Evolutionary conservation across 2,329 filamentous ascomycete genomes (phyloP).

Genomic region (Drechslera avenae): DNA sequence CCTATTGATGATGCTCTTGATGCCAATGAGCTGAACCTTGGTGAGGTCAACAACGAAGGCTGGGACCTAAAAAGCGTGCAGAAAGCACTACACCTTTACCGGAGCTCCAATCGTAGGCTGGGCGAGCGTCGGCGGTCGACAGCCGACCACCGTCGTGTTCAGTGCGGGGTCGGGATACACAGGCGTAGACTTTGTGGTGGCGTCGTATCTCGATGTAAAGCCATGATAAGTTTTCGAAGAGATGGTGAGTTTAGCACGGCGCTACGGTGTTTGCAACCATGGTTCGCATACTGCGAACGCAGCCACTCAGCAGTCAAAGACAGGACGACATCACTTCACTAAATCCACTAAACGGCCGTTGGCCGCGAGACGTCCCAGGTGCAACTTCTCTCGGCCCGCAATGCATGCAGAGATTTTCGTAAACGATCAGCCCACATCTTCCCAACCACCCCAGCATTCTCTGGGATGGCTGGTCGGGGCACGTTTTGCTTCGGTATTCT

Average conservation of each 20-base stretch:
- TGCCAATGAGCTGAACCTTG: constrained; percentile 2
- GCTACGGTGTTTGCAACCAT: constrained; percentile 10
- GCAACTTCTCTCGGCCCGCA: constrained; percentile 27
- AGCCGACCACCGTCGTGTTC: constrained; percentile 7
- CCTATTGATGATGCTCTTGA: constrained; percentile 1
- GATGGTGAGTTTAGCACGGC: constrained; percentile 1
- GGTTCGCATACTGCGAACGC: constrained; percentile 16
- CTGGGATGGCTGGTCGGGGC: constrained; percentile 20
- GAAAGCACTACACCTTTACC: not conserved
- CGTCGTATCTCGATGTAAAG: constrained; percentile 4
- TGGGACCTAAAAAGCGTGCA: constrained; percentile 3
- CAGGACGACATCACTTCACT: constrained; percentile 2
- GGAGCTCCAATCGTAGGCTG: constrained; percentile 2
- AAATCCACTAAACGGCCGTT: constrained; percentile 9
- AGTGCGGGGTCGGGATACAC: constrained; percentile 10
- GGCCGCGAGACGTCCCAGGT: constrained; percentile 13
- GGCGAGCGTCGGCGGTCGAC: constrained; percentile 4
- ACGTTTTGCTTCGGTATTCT: constrained; percentile 19
- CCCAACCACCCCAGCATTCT: constrained; percentile 17
- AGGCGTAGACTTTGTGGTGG: constrained; percentile 5
- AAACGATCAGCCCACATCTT: constrained; percentile 18
- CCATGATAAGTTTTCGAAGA: constrained; percentile 1
- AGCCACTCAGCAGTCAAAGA: constrained; percentile 9
- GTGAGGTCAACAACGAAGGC: not conserved
- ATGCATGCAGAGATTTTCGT: constrained; percentile 32